Base-by-base conservation (phyloP, 495 filamentous ascomycete species). In the Trichodelitschia bisporula region DNA sequence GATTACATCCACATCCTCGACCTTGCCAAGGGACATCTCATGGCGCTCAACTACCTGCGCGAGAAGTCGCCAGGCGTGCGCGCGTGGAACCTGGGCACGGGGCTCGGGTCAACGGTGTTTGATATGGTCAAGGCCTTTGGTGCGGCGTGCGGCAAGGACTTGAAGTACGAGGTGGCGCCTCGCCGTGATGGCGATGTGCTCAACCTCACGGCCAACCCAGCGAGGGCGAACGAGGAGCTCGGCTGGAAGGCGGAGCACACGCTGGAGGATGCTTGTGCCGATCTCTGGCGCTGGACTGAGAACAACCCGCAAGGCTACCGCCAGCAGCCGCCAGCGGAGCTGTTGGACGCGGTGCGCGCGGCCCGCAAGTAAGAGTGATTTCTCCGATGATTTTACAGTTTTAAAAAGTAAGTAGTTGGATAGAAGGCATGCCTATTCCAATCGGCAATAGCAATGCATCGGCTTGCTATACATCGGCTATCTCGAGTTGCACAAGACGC, bases 31-130 rank as follows among this genome's bases (percentile, higher is more conserved):
- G 86, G 86, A 31, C 86, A 97, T 56, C 57, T 92, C 21, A 69
- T 77, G 26, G 86, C 86, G 15, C 71, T 97, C 38, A 77, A 89
- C 58, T 77, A 92, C 54, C 77, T 97, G 24, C 74, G 75, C 40
- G 61, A 74, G 32, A 61, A 84, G 47, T 75, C 89, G 47, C 89
- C 89, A 25, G 86, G 86, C 35, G 79, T 91, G 29, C 69, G 76
- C 35, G 84, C 83, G 34, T 97, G 89, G 89, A 97, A 97, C 57
- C 49, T 97, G 34, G 86, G 86, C 15, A 92, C 82, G n/a, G 86
- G 86, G 21, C 74, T 70, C 44, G 86, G 86, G 36, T 82, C 72
- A 51, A 95, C 89, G 8, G 86, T 97, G 19, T 84, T 79, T 51
- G 80, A 97, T 45, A 97, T 97, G 66, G 73, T 97, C 64, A 76